A percentile compares a stretch with the other conserved stretches of the same genome.
Conservation (phyloP, 83 land plant genomes). For the Picea engelmannii region DNA sequence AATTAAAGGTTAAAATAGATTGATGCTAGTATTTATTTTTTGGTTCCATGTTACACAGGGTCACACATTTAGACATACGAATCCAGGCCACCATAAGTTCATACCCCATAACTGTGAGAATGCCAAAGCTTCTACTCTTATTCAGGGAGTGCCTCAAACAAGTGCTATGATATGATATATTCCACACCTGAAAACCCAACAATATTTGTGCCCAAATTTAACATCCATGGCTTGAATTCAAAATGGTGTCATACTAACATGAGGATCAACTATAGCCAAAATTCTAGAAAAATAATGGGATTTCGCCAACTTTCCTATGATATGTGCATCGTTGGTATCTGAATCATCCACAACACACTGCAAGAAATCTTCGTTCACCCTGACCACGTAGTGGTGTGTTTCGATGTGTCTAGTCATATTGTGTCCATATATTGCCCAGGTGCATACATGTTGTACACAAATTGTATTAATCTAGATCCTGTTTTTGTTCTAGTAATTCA, state of each 20-base stretch:
- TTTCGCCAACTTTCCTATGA: constrained; percentile 58
- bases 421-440: no score
- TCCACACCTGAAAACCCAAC: constrained; percentile 59
- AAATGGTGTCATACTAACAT: background rate
- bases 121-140: constrained; percentile 99
- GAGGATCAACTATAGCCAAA: constrained; percentile 10
- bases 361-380: no score
- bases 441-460: no score
- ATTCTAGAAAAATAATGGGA: background rate
- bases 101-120: constrained; percentile 90
- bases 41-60: no score
- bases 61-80: no score
- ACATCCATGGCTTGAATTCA: no score
- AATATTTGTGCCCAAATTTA: background rate
- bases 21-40: no score
- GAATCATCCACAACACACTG: constrained; percentile 83
- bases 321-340: constrained; percentile 63
- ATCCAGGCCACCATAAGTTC: background rate
- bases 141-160: constrained; percentile 63
- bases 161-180: constrained; percentile 70
- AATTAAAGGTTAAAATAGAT: no score
- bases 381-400: no score
- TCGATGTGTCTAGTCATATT: no score
- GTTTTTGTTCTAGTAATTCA: no score
- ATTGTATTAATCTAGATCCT: no score